phyloP scores from a whole-genome alignment of 2,329 filamentous ascomycete genomes.

The Colletotrichum scovillei region DNA sequence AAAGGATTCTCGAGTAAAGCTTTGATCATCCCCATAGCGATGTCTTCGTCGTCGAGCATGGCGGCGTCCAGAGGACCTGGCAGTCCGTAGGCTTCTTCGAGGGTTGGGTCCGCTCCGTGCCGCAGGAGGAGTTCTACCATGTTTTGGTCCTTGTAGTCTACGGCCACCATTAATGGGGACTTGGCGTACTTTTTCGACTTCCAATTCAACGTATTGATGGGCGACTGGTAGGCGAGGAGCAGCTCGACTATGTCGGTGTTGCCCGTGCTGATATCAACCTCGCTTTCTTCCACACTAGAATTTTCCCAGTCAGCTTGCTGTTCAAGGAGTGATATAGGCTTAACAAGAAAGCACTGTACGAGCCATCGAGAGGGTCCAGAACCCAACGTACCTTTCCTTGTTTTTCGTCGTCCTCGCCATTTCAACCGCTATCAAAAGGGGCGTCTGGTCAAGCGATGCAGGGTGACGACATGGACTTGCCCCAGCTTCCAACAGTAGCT shows the following conservation, averaged over 20 bases:
- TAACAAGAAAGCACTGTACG: neutral
- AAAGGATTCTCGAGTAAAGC: constrained; percentile 35
- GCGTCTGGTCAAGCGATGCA: neutral
- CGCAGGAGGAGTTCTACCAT: constrained; percentile 38
- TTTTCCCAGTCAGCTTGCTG: neutral
- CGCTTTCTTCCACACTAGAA: neutral
- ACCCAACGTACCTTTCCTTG: neutral
- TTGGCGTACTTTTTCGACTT: constrained; percentile 3
- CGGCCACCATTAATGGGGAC: constrained; percentile 24
- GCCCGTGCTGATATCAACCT: neutral
- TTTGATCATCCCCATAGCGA: constrained; percentile 16
- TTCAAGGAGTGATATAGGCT: neutral
- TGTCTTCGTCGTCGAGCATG: constrained; percentile 1
- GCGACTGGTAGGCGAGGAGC: constrained; percentile 24
- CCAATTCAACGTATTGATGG: constrained; percentile 24
- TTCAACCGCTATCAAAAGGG: constrained; percentile 18
- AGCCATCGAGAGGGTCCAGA: fast-evolving
- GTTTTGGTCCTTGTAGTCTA: constrained; percentile 12
- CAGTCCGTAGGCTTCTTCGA: constrained; percentile 38
- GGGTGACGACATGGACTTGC: constrained; percentile 36
- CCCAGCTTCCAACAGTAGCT: constrained; percentile 37
- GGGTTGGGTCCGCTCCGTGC: constrained; percentile 40
- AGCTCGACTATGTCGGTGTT: constrained; percentile 27
- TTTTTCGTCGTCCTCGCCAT: neutral
- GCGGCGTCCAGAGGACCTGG: constrained; percentile 33